Conservation (phyloP, 2,329 filamentous ascomycete species). For the Ophiostoma himal-ulmi region DNA sequence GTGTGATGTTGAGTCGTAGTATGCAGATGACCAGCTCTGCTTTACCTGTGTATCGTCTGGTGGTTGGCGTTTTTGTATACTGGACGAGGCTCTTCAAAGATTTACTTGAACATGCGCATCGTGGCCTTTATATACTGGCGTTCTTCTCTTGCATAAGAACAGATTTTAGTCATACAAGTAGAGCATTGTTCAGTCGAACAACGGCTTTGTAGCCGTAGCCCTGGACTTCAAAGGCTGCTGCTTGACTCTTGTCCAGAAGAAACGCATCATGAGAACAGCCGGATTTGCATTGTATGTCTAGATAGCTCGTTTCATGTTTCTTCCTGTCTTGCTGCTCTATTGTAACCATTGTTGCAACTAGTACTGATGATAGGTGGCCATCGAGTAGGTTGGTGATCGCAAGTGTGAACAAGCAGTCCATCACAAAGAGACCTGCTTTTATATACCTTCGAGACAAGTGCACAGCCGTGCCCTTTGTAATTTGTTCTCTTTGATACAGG, state of each 20-base stretch:
- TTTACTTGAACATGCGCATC: neutral
- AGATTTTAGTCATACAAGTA: neutral
- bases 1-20: too few relatives aligned
- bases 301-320: neutral
- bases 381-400: neutral
- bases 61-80: neutral
- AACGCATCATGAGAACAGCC: neutral
- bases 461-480: neutral
- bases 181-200: neutral
- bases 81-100: neutral
- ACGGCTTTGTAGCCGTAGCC: neutral
- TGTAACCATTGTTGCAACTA: neutral
- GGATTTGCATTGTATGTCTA: too few relatives aligned
- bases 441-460: neutral
- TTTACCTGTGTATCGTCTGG: neutral
- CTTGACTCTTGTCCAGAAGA: neutral
- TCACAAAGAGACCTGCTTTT: neutral
- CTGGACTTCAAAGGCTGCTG: neutral
- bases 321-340: neutral
- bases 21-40: neutral
- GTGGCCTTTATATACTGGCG: neutral
- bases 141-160: neutral
- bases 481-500: neutral
- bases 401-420: neutral
- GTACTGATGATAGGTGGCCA: neutral